phyloP scores from a whole-genome alignment of 1,139 yeast genomes.

The Geotrichum armillariae region DNA sequence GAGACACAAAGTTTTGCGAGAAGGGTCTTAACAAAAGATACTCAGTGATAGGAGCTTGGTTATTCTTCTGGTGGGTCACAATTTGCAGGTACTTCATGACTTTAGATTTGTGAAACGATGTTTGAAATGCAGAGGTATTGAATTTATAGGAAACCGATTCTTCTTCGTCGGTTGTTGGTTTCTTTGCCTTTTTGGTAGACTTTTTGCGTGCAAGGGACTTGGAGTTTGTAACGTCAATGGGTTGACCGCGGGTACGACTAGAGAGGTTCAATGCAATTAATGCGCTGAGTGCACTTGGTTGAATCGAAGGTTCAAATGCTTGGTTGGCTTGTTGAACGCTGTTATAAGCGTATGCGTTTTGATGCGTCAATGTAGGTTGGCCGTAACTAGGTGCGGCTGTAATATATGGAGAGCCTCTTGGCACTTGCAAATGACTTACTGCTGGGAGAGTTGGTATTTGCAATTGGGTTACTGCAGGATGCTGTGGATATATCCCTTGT shows the following conservation, averaged over 20 bases:
- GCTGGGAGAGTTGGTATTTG: not conserved
- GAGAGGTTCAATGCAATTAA: not conserved
- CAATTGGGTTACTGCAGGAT: not conserved
- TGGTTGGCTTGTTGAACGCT: not conserved
- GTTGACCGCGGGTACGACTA: not conserved
- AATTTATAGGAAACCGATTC: not conserved
- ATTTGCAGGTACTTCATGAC: constrained; percentile 12
- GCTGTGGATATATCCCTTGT: not conserved
- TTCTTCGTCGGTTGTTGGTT: not conserved
- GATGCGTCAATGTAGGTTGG: not conserved
- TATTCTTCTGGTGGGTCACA: constrained; percentile 11
- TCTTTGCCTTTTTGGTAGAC: not conserved
- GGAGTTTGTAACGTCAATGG: constrained; percentile 7
- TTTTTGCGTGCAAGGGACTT: too few relatives aligned
- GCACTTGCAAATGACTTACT: not conserved
- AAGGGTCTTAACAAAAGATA: constrained; percentile 15
- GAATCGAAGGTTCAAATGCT: not conserved
- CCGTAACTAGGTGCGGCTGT: not conserved
- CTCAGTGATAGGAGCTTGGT: constrained; percentile 3
- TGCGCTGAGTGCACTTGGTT: not conserved
- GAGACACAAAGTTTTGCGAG: constrained; percentile 6
- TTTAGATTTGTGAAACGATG: constrained; percentile 7
- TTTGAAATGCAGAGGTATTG: constrained; percentile 9
- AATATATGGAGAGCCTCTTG: not conserved
- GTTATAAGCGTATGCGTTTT: not conserved